Conservation (phyloP, 768 basidiomycete genomes). For the Crassisporium funariophilum region DNA sequence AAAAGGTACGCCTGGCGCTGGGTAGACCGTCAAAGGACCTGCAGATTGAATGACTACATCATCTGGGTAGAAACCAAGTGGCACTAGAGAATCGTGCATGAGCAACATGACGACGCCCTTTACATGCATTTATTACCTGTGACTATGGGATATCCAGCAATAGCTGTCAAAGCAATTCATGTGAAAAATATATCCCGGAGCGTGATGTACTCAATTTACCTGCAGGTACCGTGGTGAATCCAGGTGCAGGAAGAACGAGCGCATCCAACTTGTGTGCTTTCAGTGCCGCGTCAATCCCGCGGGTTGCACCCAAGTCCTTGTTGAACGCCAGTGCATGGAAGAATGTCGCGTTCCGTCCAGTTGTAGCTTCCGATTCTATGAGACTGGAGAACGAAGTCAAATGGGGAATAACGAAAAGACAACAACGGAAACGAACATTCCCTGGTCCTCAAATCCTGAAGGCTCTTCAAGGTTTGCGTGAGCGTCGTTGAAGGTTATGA, state of each 20-base stretch:
- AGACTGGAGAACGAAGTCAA: conserved; percentile 28
- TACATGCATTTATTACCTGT: no score
- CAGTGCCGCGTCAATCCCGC: conserved; percentile 57
- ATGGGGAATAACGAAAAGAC: not conserved
- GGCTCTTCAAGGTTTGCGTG: conserved; percentile 54
- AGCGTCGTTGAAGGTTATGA: conserved; percentile 58
- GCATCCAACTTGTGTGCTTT: conserved; percentile 51
- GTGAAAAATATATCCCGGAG: conserved; percentile 2
- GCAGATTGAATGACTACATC: conserved; percentile 41
- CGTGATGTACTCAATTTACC: conserved; percentile 23
- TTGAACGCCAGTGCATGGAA: conserved; percentile 46
- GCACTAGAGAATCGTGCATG: conserved; percentile 36
- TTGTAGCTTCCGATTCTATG: conserved; percentile 39
- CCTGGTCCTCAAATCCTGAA: conserved; percentile 38
- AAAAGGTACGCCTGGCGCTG: conserved; percentile 60
- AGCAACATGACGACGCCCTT: conserved; percentile 25
- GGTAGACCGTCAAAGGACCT: conserved; percentile 45
- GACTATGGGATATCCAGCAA: conserved; percentile 68
- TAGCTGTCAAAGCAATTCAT: conserved; percentile 36
- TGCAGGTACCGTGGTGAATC: conserved; percentile 40
- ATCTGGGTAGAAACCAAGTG: conserved; percentile 60
- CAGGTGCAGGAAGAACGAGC: conserved; percentile 48
- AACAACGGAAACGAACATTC: conserved; percentile 27
- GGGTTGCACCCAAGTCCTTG: conserved; percentile 47
- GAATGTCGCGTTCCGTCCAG: conserved; percentile 44